Base-by-base conservation (phyloP, 805 yeast genomes). In the Lipomyces yamadae region DNA sequence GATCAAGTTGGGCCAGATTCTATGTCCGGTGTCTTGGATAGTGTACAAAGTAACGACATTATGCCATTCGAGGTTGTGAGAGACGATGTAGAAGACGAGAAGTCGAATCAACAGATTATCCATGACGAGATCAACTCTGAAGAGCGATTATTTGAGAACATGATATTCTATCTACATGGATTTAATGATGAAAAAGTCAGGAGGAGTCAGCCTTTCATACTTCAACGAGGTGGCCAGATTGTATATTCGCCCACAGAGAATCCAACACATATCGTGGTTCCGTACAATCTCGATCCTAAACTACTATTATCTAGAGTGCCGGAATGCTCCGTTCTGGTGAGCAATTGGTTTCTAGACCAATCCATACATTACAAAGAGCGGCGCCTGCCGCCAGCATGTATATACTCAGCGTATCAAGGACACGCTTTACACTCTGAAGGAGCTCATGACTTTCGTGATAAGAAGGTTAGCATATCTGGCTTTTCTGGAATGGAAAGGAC, bases 301-400 rank as follows among this genome's bases (percentile, higher is more conserved):
- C 34, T 53, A 8, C 50, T 72, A 8, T 42, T 72, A 4, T 70
- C 70, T 2, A 33, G 42, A 3, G 33, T 30, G 5, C 64, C 73
- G 8, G 59, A 74, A 48, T 30, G 75, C 2, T 70, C 74, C 2
- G 73, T 73, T 18, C 68, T 87, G 0, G 84, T 86, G 1, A 91
- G 96, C 0, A 96, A 92, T 76, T 91, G 94, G 90, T 88, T 88
- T 70, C 78, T 92, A 11, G 97, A 91, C 76, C 79, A 96, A 65
- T 84, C 90, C 32, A 79, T 91, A 30, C 88, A 83, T 76, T 86
- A 86, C 71, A 82, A 84, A 56, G 75, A 77, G 56, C 71, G 85
- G 5, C 57, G 11, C 18, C 63, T 65, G 10, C 63, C 69, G 3
- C 8, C 58, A 2, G 18, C 7, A 5, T 61, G 58, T 24, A 33